phyloP scores from a whole-genome alignment of 192 early-diverging fungal genomes.

The Phlyctochytrium planicorne region DNA sequence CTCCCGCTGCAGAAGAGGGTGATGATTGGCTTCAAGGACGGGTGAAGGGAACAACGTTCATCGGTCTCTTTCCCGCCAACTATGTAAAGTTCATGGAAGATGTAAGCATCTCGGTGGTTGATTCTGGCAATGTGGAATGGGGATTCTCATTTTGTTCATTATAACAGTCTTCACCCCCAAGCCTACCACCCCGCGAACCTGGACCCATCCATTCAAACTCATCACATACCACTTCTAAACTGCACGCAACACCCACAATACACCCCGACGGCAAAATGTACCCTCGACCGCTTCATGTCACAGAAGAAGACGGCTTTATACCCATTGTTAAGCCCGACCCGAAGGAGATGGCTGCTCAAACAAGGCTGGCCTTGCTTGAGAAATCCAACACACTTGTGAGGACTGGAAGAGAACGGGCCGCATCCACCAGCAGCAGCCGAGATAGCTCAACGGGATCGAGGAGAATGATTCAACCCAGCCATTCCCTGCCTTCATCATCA shows the following conservation, averaged over 20 bases:
- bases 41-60: slow-evolving; percentile 37
- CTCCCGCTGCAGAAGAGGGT: slow-evolving; percentile 41
- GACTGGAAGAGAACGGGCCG: not conserved
- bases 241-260: slow-evolving; percentile 9
- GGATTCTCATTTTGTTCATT: not conserved
- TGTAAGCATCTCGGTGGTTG: not conserved
- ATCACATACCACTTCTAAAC: too few species aligned
- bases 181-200: slow-evolving; percentile 3
- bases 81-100: slow-evolving; percentile 39
- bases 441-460: not conserved
- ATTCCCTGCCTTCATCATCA: not conserved
- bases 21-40: slow-evolving; percentile 57
- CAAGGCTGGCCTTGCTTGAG: slow-evolving; percentile 1
- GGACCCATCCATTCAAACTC: too few species aligned
- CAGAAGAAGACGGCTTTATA: not conserved
- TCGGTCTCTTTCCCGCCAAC: slow-evolving; percentile 63
- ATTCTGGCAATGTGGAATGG: slow-evolving; percentile 6
- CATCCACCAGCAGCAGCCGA: not conserved
- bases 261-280: slow-evolving; percentile 4
- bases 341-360: not conserved
- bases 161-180: not conserved
- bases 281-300: not conserved
- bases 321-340: not conserved
- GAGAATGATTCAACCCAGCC: not conserved
- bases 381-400: not conserved